phyloP scores from a whole-genome alignment of 805 yeast genomes.

The Ogataea pini region DNA sequence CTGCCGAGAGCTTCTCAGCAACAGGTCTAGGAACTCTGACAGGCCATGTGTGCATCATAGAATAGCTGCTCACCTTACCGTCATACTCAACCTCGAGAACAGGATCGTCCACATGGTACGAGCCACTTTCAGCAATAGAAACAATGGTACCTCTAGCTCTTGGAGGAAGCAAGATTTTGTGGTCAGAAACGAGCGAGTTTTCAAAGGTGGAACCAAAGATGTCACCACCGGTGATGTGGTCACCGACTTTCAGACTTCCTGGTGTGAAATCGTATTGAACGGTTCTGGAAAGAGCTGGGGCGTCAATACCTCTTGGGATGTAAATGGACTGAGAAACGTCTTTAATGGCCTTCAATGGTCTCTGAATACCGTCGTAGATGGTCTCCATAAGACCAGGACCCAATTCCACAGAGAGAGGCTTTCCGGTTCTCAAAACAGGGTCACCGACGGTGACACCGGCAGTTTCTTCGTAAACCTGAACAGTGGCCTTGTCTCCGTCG shows the following conservation, averaged over 20 bases:
- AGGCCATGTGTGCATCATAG: slow-evolving; percentile 99
- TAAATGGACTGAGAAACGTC: slow-evolving; percentile 88
- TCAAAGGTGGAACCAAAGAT: slow-evolving; percentile 92
- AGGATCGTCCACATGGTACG: slow-evolving; percentile 87
- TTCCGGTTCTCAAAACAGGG: slow-evolving; percentile 97
- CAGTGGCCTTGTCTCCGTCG: slow-evolving; percentile 94
- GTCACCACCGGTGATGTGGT: slow-evolving; percentile 98
- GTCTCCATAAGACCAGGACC: slow-evolving; percentile 99
- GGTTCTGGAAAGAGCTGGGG: slow-evolving; percentile 88
- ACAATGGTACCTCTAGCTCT: slow-evolving; percentile 97
- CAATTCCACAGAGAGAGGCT: slow-evolving; percentile 97
- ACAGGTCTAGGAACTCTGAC: slow-evolving; percentile 99
- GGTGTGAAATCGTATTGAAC: slow-evolving; percentile 87
- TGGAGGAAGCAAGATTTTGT: slow-evolving; percentile 94
- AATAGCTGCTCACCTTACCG: slow-evolving; percentile 74
- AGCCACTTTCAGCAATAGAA: slow-evolving; percentile 84
- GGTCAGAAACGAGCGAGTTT: slow-evolving; percentile 89
- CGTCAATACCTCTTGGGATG: slow-evolving; percentile 98
- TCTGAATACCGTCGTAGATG: slow-evolving; percentile 98
- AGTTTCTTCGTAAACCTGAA: slow-evolving; percentile 98
- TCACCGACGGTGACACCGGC: slow-evolving; percentile 99
- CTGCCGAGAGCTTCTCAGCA: slow-evolving; percentile 89
- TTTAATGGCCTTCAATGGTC: slow-evolving; percentile 93
- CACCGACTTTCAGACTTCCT: slow-evolving; percentile 78
- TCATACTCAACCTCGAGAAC: slow-evolving; percentile 93